Conservation (phyloP, 2,329 filamentous ascomycete genomes). For the Raffaelea albimanens region DNA sequence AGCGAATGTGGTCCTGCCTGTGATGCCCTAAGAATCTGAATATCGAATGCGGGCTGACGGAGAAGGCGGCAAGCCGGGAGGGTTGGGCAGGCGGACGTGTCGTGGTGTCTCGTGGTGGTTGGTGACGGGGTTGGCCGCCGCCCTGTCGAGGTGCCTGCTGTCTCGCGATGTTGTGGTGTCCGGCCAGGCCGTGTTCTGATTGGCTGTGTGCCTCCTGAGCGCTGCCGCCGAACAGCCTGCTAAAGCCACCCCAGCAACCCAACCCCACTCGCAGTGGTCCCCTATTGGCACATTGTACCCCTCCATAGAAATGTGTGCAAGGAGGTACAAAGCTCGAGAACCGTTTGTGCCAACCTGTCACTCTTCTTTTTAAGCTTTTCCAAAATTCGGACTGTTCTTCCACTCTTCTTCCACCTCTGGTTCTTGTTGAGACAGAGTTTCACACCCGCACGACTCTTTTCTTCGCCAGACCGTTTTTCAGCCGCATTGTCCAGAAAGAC, state of each 20-base stretch:
- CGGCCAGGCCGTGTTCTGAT: conserved; percentile 19
- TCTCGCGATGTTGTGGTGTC: conserved; percentile 31
- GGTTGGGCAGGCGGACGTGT: not conserved
- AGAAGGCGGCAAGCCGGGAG: not conserved
- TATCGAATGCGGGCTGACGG: too few relatives aligned
- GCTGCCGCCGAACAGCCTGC: conserved; percentile 18
- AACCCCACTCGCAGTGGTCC: conserved; percentile 9
- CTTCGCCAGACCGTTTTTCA: not conserved
- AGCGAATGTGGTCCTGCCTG: not conserved
- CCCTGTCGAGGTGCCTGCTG: conserved; percentile 1
- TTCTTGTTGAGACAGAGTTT: not conserved
- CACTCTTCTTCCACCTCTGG: not conserved
- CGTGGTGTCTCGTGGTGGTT: conserved; percentile 4
- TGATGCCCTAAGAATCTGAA: too few relatives aligned
- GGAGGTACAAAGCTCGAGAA: not conserved
- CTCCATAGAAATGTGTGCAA: not conserved
- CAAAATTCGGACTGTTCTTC: not conserved
- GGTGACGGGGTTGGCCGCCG: not conserved
- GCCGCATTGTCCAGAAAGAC: not conserved
- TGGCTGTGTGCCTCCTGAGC: conserved; percentile 18
- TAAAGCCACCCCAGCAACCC: conserved; percentile 24
- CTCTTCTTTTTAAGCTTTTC: not conserved
- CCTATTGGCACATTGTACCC: not conserved
- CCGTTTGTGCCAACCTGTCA: not conserved
- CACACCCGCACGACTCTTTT: not conserved